Conservation (phyloP, 257 asterid genomes). For the Nicotiana undulata region DNA sequence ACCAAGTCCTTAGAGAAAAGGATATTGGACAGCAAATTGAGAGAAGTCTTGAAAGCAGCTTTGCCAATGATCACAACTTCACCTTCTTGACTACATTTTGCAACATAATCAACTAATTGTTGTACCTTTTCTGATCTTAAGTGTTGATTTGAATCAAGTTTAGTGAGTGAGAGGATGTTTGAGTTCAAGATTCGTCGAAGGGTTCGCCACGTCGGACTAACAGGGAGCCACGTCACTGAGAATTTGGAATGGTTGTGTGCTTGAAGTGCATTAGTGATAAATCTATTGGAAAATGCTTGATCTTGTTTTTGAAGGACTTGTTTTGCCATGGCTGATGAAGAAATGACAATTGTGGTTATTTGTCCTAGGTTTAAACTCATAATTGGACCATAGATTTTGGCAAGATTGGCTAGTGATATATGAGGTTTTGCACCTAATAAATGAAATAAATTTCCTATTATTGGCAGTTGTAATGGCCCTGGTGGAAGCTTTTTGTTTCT, state of each 20-base stretch:
- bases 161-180: background rate
- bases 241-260: background rate
- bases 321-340: background rate
- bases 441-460: constrained; percentile 8
- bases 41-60: constrained; percentile 8
- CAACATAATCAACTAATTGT: background rate
- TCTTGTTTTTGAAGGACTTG: background rate
- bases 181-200: background rate
- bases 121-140: constrained; percentile 16
- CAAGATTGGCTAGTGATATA: constrained; percentile 7
- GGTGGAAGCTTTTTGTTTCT: background rate
- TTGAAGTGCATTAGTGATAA: background rate
- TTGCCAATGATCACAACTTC: constrained; percentile 13
- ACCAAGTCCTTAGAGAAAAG: constrained; percentile 24
- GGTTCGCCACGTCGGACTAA: background rate
- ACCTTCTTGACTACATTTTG: background rate
- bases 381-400: constrained; percentile 2
- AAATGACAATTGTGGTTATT: background rate
- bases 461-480: constrained; percentile 5
- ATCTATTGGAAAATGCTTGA: background rate
- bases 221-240: background rate
- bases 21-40: constrained; percentile 19
- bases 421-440: constrained; percentile 14
- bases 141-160: constrained; percentile 10
- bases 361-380: background rate